Percentiles rank a stretch among this genome's conserved stretches.
Evolutionary conservation across 257 asterid species (phyloP).

Genomic region (Solanum clarkiae): DNA sequence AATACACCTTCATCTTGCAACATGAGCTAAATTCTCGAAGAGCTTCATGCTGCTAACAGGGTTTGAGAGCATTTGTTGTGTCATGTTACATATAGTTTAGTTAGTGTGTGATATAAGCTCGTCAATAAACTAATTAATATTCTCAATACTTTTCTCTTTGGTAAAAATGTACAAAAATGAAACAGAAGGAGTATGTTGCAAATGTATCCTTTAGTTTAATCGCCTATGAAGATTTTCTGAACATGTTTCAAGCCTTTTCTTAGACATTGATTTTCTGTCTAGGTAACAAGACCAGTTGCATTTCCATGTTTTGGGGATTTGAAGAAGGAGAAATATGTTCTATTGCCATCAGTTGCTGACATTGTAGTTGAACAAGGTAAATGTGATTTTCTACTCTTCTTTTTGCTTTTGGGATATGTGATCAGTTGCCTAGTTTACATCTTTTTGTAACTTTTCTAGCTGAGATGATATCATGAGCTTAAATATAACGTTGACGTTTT

Average conservation of each 20-base stretch:
- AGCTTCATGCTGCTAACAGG: too few species aligned
- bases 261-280: background rate
- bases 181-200: background rate
- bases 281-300: constrained; percentile 59
- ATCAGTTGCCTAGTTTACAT: background rate
- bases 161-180: too few species aligned
- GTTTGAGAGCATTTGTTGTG: too few species aligned
- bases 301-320: constrained; percentile 64
- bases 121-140: too few species aligned
- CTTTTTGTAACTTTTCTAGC: background rate
- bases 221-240: background rate
- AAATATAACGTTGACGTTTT: background rate
- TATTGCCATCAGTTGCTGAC: constrained; percentile 61
- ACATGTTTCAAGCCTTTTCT: background rate
- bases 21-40: too few species aligned
- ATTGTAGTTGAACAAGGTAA: constrained; percentile 61
- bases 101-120: too few species aligned
- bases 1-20: too few species aligned
- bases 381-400: background rate
- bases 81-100: too few species aligned
- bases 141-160: too few species aligned
- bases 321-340: constrained; percentile 50
- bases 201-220: background rate
- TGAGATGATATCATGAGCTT: background rate
- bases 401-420: background rate